Base-by-base conservation (phyloP, 257 asterid species). In the Solanum sejunctum region DNA sequence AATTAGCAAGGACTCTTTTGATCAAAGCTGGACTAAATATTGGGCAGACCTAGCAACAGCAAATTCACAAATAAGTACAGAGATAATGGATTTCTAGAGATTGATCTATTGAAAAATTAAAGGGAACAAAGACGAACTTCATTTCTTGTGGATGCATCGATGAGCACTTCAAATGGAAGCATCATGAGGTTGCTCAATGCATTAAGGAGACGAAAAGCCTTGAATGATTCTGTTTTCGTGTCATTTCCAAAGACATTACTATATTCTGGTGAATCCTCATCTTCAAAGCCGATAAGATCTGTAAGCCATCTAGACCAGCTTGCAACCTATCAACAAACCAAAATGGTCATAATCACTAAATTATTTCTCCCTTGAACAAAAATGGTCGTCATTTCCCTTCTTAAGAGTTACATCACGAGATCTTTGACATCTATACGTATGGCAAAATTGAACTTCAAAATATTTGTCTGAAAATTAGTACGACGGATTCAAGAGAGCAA, bases 301-400 rank as follows among this genome's bases (percentile, higher is more conserved):
- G 94, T 89, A 39, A 95, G 97, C 95, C 97, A 93, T 85, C 97
- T 91, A 2, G 99, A 91, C 98, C 99, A 95, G 90, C 90, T 92
- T 39, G 95, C 97, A 41, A 92, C 91, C 99, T 95, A 84, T 89
- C 57, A 45, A 64, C 47, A 83, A 86, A 83, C 9, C 18, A 67
- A 67, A 45, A 26, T 28, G 18, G 17, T 82, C 2, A 61, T 12
- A 61, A 82, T 43, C 21, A 16, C 28, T 47, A 20, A 0, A 41
- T 18, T 39, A 75, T 18, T 39, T 58, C 69, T 60, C 71, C 54
- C 41, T 81, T 64, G 56, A 81, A 58, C 71, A 20, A 58, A 47
- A 41, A 51, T 49, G 0, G 18, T 1, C 21, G 20, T 45, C 12
- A 45, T 73, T n/a, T 73, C 58, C 52, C 80, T 43, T 43, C 80